Base-by-base conservation (phyloP, 2,329 filamentous ascomycete species). In the Fonsecaea monophora region DNA sequence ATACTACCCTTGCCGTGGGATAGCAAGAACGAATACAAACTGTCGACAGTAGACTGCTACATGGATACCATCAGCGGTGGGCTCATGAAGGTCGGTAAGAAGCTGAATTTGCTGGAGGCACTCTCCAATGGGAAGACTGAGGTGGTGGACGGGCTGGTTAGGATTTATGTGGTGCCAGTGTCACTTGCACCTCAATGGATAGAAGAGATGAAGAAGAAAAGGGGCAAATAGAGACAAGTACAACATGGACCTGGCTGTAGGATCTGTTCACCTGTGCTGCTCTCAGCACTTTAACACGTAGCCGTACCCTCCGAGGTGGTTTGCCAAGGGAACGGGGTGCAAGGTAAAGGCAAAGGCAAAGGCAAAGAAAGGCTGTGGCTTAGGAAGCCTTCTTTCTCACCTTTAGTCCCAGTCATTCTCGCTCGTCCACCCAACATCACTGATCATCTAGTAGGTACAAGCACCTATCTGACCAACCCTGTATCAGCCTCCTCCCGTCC, bases 1-100 rank as follows among this genome's bases (percentile, higher is more conserved):
- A 89, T 98, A 9, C 87, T 99, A 65, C 94, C 94, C 2, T 79
- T 93, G 74, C 92, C 93, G 12, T 99, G 95, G 95, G 95, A 98
- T 74, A 75, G 78, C 15, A 81, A 84, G 67, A 79, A 84, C 1
- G 88, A 88, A 74, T 97, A 97, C 78, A 85, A 81, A 0, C 73
- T 84, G 0, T 82, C 83, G 0, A 82, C 79, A 0, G 92, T 97
- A 4, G 93, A 97, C 72, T 95, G 92, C 74, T 98, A 92, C 78
- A 90, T 96, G 83, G 93, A 97, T 82, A 98, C 93, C 0, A 80
- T 80, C 3, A 82, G 83, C 0, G 93, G 93, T 0, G 93, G 94
- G 0, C 78, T 99, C 73, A 87, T 97, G 74, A 97, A 96, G 81
- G 89, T 94, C 25, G 94, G 95, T 56, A 94, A 92, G 85, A 95